Evolutionary conservation across 2,329 filamentous ascomycete species (phyloP).

Genomic region (Claviceps fusiformis): DNA sequence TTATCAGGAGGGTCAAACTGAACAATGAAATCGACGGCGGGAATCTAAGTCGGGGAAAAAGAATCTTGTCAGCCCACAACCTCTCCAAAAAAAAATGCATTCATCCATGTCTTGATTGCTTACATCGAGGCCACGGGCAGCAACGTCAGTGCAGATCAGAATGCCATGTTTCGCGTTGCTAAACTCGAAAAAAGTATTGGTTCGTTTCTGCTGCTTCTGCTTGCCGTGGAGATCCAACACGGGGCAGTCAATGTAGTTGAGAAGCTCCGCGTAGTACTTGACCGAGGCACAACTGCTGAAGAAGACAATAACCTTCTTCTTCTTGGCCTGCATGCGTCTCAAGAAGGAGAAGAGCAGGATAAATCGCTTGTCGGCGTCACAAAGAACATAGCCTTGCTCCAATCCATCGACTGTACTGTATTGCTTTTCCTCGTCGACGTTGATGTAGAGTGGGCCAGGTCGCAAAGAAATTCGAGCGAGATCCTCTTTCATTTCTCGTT

Average conservation of each 20-base stretch:
- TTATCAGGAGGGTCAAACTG: constrained; percentile 94
- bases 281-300: constrained; percentile 87
- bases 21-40: constrained; percentile 89
- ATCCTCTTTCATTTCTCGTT: constrained; percentile 45
- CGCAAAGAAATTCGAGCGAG: constrained; percentile 85
- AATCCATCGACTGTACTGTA: constrained; percentile 86
- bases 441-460: constrained; percentile 87
- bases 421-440: constrained; percentile 82
- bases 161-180: constrained; percentile 63
- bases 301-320: constrained; percentile 98
- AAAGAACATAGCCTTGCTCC: constrained; percentile 91
- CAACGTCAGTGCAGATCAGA: constrained; percentile 92
- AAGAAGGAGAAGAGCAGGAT: constrained; percentile 88
- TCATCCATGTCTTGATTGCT: constrained; percentile 16
- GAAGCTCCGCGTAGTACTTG: constrained; percentile 87
- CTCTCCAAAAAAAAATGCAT: background rate
- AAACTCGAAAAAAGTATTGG: constrained; percentile 97
- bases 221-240: constrained; percentile 83
- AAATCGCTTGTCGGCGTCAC: constrained; percentile 88
- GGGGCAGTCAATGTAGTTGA: constrained; percentile 94
- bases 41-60: constrained; percentile 43
- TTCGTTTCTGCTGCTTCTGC: constrained; percentile 98
- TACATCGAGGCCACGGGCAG: constrained; percentile 81
- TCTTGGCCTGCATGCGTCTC: constrained; percentile 60
- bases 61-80: background rate